Evolutionary conservation across 306 rosid genomes (phyloP).

Genomic region (Corylus heterophylla): DNA sequence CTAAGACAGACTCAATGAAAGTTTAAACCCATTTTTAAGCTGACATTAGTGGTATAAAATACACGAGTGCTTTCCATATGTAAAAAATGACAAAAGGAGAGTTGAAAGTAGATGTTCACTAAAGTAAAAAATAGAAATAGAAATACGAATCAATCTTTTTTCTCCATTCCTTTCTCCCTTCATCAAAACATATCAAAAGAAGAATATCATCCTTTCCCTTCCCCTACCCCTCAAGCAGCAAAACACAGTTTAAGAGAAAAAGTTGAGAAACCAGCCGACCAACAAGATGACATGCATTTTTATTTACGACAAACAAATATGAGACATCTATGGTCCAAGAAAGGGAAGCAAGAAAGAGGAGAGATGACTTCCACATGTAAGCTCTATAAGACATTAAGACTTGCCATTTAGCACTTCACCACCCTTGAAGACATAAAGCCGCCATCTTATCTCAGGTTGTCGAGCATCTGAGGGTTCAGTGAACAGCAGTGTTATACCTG

Average conservation of each 20-base stretch:
- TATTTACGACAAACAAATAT: not conserved
- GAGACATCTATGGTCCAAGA: not conserved
- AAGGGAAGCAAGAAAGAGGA: not conserved
- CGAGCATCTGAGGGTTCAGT: conserved; percentile 87
- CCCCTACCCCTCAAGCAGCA: not conserved
- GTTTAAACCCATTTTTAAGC: not conserved
- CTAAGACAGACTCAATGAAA: not conserved
- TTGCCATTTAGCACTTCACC: conserved; percentile 91
- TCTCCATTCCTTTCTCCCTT: not conserved
- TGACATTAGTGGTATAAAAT: not conserved
- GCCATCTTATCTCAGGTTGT: conserved; percentile 84
- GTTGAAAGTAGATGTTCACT: not conserved
- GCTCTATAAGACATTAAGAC: conserved; percentile 24
- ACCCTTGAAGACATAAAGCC: conserved; percentile 93
- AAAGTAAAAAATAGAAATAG: not conserved
- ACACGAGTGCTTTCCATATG: not conserved
- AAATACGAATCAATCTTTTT: not conserved
- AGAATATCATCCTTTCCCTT: not conserved
- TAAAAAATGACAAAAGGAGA: not conserved
- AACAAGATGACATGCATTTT: not conserved
- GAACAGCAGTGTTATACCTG: conserved; percentile 80
- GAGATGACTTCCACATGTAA: conserved; percentile 8
- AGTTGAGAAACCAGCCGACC: not conserved
- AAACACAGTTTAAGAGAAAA: not conserved
- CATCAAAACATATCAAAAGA: not conserved